phyloP scores from a whole-genome alignment of 768 basidiomycete species.

The Boletales sp. region DNA sequence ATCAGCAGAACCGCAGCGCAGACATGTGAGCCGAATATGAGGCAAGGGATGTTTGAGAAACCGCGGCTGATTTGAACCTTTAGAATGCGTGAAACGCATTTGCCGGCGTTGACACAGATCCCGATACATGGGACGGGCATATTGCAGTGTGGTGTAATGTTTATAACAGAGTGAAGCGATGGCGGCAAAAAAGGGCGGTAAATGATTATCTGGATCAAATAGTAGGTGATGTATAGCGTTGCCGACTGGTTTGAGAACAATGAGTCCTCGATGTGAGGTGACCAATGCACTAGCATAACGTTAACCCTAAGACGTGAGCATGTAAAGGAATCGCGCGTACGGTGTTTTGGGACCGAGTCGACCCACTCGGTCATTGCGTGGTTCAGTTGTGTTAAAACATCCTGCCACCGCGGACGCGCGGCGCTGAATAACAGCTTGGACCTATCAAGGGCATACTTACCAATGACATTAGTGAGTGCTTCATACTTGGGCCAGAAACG shows the following conservation, averaged over 20 bases:
- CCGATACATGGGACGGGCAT: slow-evolving; percentile 50
- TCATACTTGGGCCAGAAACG: slow-evolving; percentile 18
- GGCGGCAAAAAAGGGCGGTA: slow-evolving; percentile 65
- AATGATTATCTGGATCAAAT: slow-evolving; percentile 61
- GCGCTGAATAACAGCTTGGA: slow-evolving; percentile 52
- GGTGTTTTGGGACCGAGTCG: slow-evolving; percentile 61
- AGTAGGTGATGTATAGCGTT: slow-evolving; percentile 54
- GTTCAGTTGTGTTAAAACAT: slow-evolving; percentile 65
- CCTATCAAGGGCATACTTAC: slow-evolving; percentile 67
- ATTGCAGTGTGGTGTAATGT: slow-evolving; percentile 23
- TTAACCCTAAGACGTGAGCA: neutral
- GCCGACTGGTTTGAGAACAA: slow-evolving; percentile 56
- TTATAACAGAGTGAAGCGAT: slow-evolving; percentile 25
- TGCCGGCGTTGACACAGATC: slow-evolving; percentile 59
- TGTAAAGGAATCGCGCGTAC: slow-evolving; percentile 37
- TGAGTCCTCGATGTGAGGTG: slow-evolving; percentile 45
- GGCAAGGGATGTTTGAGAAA: slow-evolving; percentile 39
- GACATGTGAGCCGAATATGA: slow-evolving; percentile 46
- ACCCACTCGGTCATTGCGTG: slow-evolving; percentile 70
- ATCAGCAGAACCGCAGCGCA: slow-evolving; percentile 53
- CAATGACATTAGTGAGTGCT: slow-evolving; percentile 3
- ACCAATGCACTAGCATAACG: slow-evolving; percentile 50
- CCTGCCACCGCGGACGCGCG: slow-evolving; percentile 50
- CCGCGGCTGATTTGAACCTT: slow-evolving; percentile 47
- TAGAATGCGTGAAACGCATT: slow-evolving; percentile 57